Base-by-base conservation (phyloP, 495 filamentous ascomycete genomes). In the Daldinia loculata region DNA sequence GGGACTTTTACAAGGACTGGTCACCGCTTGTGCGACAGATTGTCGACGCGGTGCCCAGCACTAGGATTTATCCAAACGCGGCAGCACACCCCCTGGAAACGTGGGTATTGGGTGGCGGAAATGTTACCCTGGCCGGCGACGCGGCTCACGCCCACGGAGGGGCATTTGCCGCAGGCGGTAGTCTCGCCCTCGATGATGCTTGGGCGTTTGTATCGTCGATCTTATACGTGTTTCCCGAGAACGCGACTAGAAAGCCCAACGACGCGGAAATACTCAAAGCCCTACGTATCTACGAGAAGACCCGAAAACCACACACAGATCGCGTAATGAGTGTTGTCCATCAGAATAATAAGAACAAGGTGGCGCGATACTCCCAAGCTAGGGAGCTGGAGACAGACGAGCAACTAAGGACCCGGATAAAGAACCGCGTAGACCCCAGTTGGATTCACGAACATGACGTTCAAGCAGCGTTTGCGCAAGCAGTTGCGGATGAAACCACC, bases 401-500 rank as follows among this genome's bases (percentile, higher is more conserved):
- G n/a, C 76, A 78, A 29, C 63, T 84, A 19, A 68, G 81, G 61
- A 48, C 68, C 1, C 77, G 80, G 55, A 79, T 83, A 68, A 78
- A 65, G 53, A 78, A 67, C 45, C 74, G 83, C 4, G 67, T 70
- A 1, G 74, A 80, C 63, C 81, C 81, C 0, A 75, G 52, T 56
- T 84, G 82, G 84, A 72, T 86, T 45, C 80, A 82, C 57, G 83
- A 84, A 52, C 81, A 86, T 75, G 81, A 85, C 77, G 81, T 82
- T 32, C 77, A 81, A 30, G 73, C 71, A 17, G 76, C 79, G 2
- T 83, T 86, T 74, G 36, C 24, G 19, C 38, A 53, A 12, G 63
- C 41, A 7, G 50, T 53, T 17, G 50, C 50, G 26, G 50, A 53
- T 17, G 50, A 53, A n/a, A 24, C 24, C 2, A 6, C 12, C 11